phyloP scores from a whole-genome alignment of 2,329 filamentous ascomycete genomes.

The Metarhizium humberi region DNA sequence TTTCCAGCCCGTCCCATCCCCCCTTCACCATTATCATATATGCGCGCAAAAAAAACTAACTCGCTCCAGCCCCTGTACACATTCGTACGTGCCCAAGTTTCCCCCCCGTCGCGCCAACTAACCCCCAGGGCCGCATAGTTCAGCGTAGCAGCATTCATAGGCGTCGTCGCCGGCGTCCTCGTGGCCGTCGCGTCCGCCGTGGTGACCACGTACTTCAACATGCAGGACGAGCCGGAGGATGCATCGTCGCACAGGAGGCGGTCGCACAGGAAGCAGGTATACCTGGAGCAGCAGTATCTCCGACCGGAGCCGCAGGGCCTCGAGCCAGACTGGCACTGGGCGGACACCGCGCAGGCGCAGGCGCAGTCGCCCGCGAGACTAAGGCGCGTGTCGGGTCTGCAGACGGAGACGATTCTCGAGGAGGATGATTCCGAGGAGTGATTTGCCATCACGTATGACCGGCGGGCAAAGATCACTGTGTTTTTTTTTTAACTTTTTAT shows the following conservation, averaged over 20 bases:
- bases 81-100: background rate
- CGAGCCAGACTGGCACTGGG: conserved; percentile 29
- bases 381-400: conserved; percentile 37
- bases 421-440: conserved; percentile 51
- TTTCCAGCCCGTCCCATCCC: too few species aligned
- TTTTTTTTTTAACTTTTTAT: too few species aligned
- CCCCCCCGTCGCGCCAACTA: background rate
- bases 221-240: conserved; percentile 21
- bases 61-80: background rate
- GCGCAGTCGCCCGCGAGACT: conserved; percentile 20
- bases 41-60: background rate
- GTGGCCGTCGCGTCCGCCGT: conserved; percentile 48
- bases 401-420: conserved; percentile 61
- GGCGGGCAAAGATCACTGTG: background rate
- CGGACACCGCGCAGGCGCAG: conserved; percentile 16
- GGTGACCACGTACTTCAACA: conserved; percentile 41
- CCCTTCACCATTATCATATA: background rate
- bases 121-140: conserved; percentile 28
- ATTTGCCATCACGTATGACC: background rate
- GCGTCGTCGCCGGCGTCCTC: conserved; percentile 51
- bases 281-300: conserved; percentile 7
- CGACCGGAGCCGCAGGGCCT: conserved; percentile 10
- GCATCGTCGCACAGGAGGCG: conserved; percentile 1
- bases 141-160: conserved; percentile 57
- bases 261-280: conserved; percentile 6